Evolutionary conservation across 1,284 basidiomycete species (phyloP), one percentile per base, ranked within the genome.

Genomic region (Bjerkandera adusta): DNA sequence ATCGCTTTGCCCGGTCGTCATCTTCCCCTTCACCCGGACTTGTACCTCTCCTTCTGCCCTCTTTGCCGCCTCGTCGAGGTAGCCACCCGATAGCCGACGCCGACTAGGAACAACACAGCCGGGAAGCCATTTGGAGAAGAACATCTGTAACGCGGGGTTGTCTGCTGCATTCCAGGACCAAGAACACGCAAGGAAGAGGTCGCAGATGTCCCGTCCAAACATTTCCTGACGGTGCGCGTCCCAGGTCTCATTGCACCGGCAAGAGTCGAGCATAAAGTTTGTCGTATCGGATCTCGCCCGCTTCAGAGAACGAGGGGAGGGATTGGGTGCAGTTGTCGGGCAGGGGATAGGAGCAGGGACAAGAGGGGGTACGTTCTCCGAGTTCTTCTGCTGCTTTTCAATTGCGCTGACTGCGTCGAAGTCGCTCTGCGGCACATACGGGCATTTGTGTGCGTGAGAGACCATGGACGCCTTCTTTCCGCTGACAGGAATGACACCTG

Each of bases 1-100:
- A 52, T 68, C 65, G 50, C 58, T 62, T 44, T 64, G 59, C 2
- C 60, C 57, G 3, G 57, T 62, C 2, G 51, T 57, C 3, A 55
- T 32, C 27, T 52, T 49, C 12, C 57, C 59, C 8, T 48, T 26
- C 1, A 57, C 51, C 16, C 42, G 37, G 15, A 11, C 16, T 33
- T 32, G 37, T 22, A 57, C 47, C 7, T 36, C 6, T 8, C 40
- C 40, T 13, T 57, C 51, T 7, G 57, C 63, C 29, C 54, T 48
- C 35, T 34, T 34, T 12, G 46, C 51, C 15, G 40, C 45, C 5
- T 29, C 26, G 24, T 55, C 49, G 2, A 55, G 38, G 12, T 48
- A 39, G 2, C 42, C 24, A 5, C 54, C 51, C 0, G 49, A 44
- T 1, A 53, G 22, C 2, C 18, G n/a, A 13, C 38, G 35, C 4